A percentile compares a stretch with the other conserved stretches of the same genome.
Evolutionary conservation across 1,139 yeast species (phyloP).

Genomic region (Yamadazyma atlantica): DNA sequence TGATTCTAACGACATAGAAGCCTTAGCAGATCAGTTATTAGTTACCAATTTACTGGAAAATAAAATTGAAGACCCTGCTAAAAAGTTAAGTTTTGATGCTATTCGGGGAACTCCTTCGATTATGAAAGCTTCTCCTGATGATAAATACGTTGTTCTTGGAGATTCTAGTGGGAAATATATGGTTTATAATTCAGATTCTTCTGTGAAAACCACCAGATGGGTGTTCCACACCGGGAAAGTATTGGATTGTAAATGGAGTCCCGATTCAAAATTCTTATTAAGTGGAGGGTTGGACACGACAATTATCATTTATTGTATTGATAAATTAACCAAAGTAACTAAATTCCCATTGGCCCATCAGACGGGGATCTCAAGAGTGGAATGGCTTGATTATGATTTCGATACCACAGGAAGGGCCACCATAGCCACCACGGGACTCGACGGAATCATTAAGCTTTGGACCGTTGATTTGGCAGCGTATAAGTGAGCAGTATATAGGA

Average conservation of each 20-base stretch:
- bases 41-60: constrained; percentile 50
- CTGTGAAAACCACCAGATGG: constrained; percentile 86
- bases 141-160: constrained; percentile 74
- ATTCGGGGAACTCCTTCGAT: constrained; percentile 59
- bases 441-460: constrained; percentile 83
- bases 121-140: constrained; percentile 71
- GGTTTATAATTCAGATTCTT: constrained; percentile 56
- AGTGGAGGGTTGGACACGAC: constrained; percentile 86
- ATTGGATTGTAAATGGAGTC: constrained; percentile 74
- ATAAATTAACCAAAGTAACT: constrained; percentile 72
- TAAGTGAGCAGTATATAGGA: constrained; percentile 6
- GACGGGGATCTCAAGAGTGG: constrained; percentile 76
- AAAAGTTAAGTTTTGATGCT: constrained; percentile 20
- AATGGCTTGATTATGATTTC: constrained; percentile 52
- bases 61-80: constrained; percentile 25
- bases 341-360: constrained; percentile 82
- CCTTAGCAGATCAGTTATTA: constrained; percentile 36
- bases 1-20: constrained; percentile 37
- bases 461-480: constrained; percentile 24
- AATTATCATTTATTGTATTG: constrained; percentile 75
- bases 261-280: constrained; percentile 68
- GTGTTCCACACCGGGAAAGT: constrained; percentile 88
- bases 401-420: constrained; percentile 18
- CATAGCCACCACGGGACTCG: constrained; percentile 74
- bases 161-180: constrained; percentile 83